Percentiles rank a stretch among this genome's conserved stretches.
phyloP scores from a whole-genome alignment of 345 rosid species.

The Psidium guajava region DNA sequence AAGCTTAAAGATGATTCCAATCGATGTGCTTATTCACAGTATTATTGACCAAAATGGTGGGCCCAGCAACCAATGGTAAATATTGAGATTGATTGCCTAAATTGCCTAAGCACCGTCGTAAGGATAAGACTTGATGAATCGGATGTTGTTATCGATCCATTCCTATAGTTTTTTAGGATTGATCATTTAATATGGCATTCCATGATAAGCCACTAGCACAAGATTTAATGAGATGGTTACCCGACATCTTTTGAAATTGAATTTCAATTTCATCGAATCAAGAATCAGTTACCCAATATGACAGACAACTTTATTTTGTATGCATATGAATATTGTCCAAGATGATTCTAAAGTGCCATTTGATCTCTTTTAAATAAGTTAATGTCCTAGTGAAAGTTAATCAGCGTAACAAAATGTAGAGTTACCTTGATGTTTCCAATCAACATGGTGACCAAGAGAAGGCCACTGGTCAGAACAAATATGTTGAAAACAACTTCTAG shows the following conservation, averaged over 20 bases:
- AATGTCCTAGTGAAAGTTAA: not conserved
- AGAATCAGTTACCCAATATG: not conserved
- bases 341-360: not conserved
- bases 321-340: not conserved
- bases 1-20: not conserved
- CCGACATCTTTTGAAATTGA: not conserved
- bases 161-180: not conserved
- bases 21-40: not conserved
- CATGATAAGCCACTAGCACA: not conserved
- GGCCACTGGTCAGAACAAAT: constrained; percentile 85
- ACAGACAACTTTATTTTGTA: not conserved
- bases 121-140: not conserved
- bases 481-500: constrained; percentile 91
- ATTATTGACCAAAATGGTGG: not conserved
- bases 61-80: not conserved
- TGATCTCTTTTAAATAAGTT: not conserved
- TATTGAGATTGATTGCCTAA: constrained; percentile 2
- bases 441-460: constrained; percentile 86
- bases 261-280: not conserved
- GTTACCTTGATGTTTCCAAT: constrained; percentile 93
- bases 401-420: not conserved
- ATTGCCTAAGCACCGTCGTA: not conserved
- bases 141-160: not conserved
- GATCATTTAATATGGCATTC: not conserved
- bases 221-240: not conserved